Evolutionary conservation across 805 yeast species (phyloP), one percentile per base, ranked within the genome.

Genomic region (Cyberlindnera euphorbiiphila): DNA sequence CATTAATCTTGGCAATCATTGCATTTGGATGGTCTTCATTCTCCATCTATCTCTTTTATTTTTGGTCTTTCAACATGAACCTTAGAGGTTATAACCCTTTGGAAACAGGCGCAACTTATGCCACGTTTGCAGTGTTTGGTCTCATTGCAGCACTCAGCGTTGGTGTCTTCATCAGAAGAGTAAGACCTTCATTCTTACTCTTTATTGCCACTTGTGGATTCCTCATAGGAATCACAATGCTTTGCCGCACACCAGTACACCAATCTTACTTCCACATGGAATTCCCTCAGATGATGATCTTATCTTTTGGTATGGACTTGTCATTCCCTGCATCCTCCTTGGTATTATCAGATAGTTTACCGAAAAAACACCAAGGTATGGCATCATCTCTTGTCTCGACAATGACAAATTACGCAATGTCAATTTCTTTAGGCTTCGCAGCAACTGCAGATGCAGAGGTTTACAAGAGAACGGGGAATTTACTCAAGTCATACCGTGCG

Each of bases 21-120:
- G 66, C 74, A 3, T 60, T 76, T 6, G 91, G 91, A 0, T 84
- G 93, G 93, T 81, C 85, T 2, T 71, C 84, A 14, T 84, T 83
- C 61, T 88, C 91, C 3, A 66, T 81, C 19, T 81, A 84, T 78
- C 64, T 78, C n/a, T 81, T 66, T 51, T 83, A 80, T 57, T 72
- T 71, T 42, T 77, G 74, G 68, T 65, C 69, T 19, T 68, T 76
- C 32, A 49, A 72, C 21, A 49, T 73, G 37, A 72, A 75, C 36
- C 51, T 82, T 19, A 66, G 81, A n/a, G 53, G 64, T 9, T 69
- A 72, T 49, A 37, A 68, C 34, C 63, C 78, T 42, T 29, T 81
- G 49, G 61, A 60, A 49, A 51, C 78, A 43, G 60, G 76, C 44
- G 65, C 71, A 4, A 63, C 71, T n/a, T 59, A 68, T 37, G 50